These are phyloP conservation scores for Cordyceps cateniannulata DNA, from an alignment of 2,329 filamentous ascomycete species.

Conservation along the genomic window DNA sequence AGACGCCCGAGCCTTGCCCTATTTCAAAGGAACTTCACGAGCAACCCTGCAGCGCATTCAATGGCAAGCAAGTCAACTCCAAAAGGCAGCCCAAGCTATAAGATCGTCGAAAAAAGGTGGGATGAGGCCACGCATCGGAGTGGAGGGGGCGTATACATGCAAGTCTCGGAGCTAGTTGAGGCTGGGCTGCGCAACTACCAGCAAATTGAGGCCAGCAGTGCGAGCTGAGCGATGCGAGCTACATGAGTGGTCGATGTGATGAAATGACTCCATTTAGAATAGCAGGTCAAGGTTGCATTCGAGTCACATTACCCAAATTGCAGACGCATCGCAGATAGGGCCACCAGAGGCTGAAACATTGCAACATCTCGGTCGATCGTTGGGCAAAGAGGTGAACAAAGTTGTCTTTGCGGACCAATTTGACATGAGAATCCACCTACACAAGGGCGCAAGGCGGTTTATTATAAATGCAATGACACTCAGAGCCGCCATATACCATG, in stretches of 20 bases:
- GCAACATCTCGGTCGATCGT: background rate
- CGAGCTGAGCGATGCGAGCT: background rate
- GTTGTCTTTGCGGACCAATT: background rate
- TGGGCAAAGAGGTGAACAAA: background rate
- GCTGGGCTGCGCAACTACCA: background rate
- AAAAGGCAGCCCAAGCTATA: no score
- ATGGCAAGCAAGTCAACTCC: no score
- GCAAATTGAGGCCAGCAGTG: background rate
- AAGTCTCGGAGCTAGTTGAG: background rate
- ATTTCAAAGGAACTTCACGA: no score
- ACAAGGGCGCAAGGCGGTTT: background rate
- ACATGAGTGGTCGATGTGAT: background rate
- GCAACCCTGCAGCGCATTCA: no score
- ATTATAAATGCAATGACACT: background rate
- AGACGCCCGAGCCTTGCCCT: no score
- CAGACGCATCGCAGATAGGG: background rate
- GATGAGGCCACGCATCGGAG: background rate
- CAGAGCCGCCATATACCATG: no score
- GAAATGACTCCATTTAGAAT: background rate
- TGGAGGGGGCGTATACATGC: background rate
- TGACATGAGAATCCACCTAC: background rate
- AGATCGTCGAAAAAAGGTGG: no score
- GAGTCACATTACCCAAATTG: background rate
- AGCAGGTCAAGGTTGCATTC: background rate
- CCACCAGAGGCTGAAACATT: background rate